These are phyloP conservation scores for Agroathelia rolfsii DNA, from an alignment of 1,284 basidiomycete species.

Conservation along the genomic window DNA sequence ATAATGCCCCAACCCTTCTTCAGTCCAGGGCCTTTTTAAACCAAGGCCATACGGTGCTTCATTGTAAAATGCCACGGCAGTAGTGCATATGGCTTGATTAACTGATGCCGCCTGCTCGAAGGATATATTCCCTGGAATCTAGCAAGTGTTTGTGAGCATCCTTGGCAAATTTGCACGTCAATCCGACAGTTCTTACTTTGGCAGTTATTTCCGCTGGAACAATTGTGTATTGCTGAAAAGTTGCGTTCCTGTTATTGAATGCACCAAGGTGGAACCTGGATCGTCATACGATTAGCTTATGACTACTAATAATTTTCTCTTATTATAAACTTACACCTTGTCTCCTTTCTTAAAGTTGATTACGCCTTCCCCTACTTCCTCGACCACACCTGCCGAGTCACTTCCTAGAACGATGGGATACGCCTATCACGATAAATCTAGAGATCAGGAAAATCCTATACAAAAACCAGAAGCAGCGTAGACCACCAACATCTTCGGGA, in stretches of 20 bases:
- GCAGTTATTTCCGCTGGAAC: constrained; percentile 15
- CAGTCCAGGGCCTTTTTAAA: constrained; percentile 17
- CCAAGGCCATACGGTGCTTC: constrained; percentile 22
- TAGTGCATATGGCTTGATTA: constrained; percentile 29
- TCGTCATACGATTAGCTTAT: background rate
- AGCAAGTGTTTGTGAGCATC: background rate
- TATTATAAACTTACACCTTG: constrained; percentile 21
- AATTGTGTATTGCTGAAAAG: constrained; percentile 20
- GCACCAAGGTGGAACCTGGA: constrained; percentile 14
- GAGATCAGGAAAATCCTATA: too few species aligned
- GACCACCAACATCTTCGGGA: constrained; percentile 11
- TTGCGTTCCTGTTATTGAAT: constrained; percentile 10
- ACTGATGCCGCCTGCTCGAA: constrained; percentile 27
- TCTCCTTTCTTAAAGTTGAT: constrained; percentile 27
- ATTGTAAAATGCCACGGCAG: constrained; percentile 30
- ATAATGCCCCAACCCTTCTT: constrained; percentile 26
- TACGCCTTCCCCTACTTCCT: constrained; percentile 28
- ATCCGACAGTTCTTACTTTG: constrained; percentile 12
- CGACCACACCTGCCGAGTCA: constrained; percentile 38
- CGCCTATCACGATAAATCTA: too few species aligned
- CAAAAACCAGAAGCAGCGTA: too few species aligned
- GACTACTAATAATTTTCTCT: background rate
- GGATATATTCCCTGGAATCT: constrained; percentile 21
- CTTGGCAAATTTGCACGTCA: background rate
- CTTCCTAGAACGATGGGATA: constrained; percentile 31